Conservation (phyloP, 305 asterid genomes). For the Fraxinus sp. region DNA sequence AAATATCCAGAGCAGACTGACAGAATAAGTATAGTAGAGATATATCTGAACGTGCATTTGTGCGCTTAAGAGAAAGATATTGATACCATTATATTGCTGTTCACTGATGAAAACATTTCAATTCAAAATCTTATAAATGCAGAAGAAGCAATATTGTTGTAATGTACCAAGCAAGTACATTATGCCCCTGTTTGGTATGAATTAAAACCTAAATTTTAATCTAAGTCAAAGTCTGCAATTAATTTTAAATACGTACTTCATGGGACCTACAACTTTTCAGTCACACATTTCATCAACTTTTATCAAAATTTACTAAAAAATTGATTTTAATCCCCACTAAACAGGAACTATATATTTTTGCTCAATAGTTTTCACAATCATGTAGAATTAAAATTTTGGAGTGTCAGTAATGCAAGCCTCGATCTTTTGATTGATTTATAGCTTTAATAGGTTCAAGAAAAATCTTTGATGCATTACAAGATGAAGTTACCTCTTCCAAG, state of each 20-base stretch:
- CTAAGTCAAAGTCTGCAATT: too few relatives aligned
- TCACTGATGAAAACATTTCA: conserved; percentile 9
- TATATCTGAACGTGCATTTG: not conserved
- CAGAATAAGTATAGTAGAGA: not conserved
- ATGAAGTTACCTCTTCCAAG: not conserved
- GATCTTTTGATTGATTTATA: conserved; percentile 8
- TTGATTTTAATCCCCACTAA: too few relatives aligned
- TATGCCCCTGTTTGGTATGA: not conserved
- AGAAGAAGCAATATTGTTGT: not conserved
- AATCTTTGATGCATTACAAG: not conserved
- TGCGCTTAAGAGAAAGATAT: not conserved
- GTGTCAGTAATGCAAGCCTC: not conserved
- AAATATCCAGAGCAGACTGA: conserved; percentile 12
- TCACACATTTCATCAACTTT: too few relatives aligned
- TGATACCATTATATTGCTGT: conserved; percentile 14
- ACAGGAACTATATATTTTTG: not conserved
- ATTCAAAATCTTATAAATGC: not conserved
- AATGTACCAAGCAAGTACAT: not conserved
- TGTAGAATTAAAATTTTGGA: not conserved
- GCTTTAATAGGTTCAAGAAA: not conserved
- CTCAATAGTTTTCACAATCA: not conserved
- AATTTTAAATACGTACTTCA: too few relatives aligned
- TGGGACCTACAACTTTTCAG: too few relatives aligned
- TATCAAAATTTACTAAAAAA: too few relatives aligned
- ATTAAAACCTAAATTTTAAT: too few relatives aligned